A percentile compares a stretch with the other conserved stretches of the same genome.
phyloP scores from a whole-genome alignment of 2,329 filamentous ascomycete genomes.

The Hypoxylon sp. region DNA sequence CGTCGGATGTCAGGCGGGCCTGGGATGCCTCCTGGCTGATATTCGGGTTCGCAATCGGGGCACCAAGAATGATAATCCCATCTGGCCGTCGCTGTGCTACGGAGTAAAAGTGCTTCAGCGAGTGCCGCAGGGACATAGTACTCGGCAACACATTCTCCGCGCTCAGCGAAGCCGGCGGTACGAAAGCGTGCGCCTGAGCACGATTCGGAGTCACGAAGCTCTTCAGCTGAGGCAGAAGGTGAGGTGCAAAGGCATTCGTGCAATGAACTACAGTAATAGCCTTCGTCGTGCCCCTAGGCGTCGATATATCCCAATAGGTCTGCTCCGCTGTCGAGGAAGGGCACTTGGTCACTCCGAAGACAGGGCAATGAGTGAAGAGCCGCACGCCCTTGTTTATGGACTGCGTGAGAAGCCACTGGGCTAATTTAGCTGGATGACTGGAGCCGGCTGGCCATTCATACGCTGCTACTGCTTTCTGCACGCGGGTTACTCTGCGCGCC shows the following conservation, averaged over 20 bases:
- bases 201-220: conserved; percentile 59
- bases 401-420: conserved; percentile 61
- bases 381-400: conserved; percentile 57
- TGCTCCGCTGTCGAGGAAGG: conserved; percentile 36
- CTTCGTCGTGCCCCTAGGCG: conserved; percentile 53
- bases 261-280: conserved; percentile 56
- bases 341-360: conserved; percentile 48
- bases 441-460: conserved; percentile 67
- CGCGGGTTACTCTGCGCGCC: conserved; percentile 56
- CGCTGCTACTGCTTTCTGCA: conserved; percentile 59
- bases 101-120: conserved; percentile 64
- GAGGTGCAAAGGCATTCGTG: conserved; percentile 59
- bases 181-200: conserved; percentile 61
- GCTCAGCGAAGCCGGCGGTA: conserved; percentile 58
- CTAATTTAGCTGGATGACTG: conserved; percentile 64
- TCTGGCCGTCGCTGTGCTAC: conserved; percentile 62
- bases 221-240: conserved; percentile 56
- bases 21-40: conserved; percentile 53
- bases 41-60: conserved; percentile 59
- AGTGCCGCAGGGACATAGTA: conserved; percentile 63
- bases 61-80: conserved; percentile 61
- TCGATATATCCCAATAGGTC: conserved; percentile 54
- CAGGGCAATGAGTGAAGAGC: conserved; percentile 62
- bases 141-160: conserved; percentile 54
- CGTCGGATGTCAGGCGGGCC: conserved; percentile 56